Base-by-base conservation (phyloP, 2,329 filamentous ascomycete species). In the Hypocrella siamensis region DNA sequence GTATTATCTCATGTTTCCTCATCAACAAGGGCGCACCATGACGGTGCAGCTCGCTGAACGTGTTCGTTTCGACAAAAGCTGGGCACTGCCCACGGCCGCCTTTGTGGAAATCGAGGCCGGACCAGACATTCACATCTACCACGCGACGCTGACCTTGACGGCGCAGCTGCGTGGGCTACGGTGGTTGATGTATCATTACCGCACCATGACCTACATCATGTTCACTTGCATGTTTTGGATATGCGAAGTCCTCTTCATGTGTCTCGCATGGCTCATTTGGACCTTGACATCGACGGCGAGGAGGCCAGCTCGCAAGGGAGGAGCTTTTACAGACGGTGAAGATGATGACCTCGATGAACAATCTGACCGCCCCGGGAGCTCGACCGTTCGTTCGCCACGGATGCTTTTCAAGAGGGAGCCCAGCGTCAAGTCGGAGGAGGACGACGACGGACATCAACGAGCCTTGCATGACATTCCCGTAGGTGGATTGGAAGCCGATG, bases 151-250 rank as follows among this genome's bases (percentile, higher is more conserved):
- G 21, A 67, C 66, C 3, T 72, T 96, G 39, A 74, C 69, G 18
- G 86, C 88, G 4, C 68, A 74, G 32, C 74, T 94, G 40, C 65
- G 68, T 9, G 88, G 88, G 0, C 52, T 94, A 38, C 63, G 79
- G 30, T 90, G 80, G 73, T 45, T 86, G 34, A 93, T 98, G 81
- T 90, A 90, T 46, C 75, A 83, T 38, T 78, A 88, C 57, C 73
- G 79, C 10, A 46, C 90, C 22, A 51, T 73, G 2, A 75, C 75
- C 5, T 85, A 84, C 36, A 32, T 79, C 1, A 46, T 76, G 1
- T 79, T 85, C 44, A 81, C 76, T 0, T 53, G 60, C 1, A 42
- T 70, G 1, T 94, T 94, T 53, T 96, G 86, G 84, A 49, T 60
- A 2, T 70, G 73, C 10, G 84, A 88, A 47, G 64, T 92, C 45